Base-by-base conservation (phyloP, 768 basidiomycete species). In the Suillus clintonianus region DNA sequence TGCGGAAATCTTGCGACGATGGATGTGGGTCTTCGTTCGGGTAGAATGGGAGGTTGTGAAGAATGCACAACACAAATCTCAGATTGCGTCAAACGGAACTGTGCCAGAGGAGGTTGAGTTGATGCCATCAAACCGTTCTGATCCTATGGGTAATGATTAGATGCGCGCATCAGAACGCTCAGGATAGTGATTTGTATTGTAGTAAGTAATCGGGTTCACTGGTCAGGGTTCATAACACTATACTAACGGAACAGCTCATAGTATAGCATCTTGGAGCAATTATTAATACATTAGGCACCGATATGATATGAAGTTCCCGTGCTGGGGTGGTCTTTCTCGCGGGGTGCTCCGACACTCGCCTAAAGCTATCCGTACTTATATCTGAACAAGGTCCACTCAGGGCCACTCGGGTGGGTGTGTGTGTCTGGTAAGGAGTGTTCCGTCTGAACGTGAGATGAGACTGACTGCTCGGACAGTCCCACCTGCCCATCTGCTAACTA, bases 11-110 rank as follows among this genome's bases (percentile, higher is more conserved):
- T 72, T 94, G 41, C 82, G 97, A 66, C 78, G 97, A 69, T 99
- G 97, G 97, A 85, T 98, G 81, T 99, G 97, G 97, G 95, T 97
- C 32, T 99, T 97, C 77, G 77, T 99, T 66, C 87, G 97, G 42
- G 87, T 99, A 47, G 97, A 99, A 78, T 99, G 97, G 97, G 97
- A 99, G 78, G 84, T 89, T 10, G 86, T 94, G 57, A 93, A 86
- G 77, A 81, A 80, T 70, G 75, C 78, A 41, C 69, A 64, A 22
- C 70, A 63, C n/a, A 62, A 27, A 62, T 30, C 59, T 3, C 57
- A 27, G n/a, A 14, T 50, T 9, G 36, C 41, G 8, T 64, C 59
- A 32, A 65, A 64, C n/a, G 62, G 59, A 43, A 14, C 41, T 60
- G 51, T 61, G 24, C 42, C 61, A 11, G 64, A 66, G 37, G 65